Conservation (phyloP, 192 early-diverging fungal genomes). For the Coemansia sp. region DNA sequence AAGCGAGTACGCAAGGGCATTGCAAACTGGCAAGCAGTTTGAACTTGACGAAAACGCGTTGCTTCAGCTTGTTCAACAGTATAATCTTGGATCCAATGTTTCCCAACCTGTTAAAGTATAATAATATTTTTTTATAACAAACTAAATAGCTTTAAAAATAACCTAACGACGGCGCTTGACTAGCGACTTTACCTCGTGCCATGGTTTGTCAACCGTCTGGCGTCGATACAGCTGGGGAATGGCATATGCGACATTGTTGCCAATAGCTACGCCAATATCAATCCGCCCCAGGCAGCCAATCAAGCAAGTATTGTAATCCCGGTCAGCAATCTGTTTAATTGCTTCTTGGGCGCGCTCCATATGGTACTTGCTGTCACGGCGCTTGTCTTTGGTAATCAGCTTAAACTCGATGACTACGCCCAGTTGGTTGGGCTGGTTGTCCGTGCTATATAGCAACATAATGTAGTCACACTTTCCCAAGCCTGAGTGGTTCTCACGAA, state of each 20-base stretch:
- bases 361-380: slow-evolving; percentile 11
- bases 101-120: background rate
- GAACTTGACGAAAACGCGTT: slow-evolving; percentile 13
- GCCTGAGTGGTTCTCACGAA: slow-evolving; percentile 16
- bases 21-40: background rate
- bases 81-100: slow-evolving; percentile 18
- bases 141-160: background rate
- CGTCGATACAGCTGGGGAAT: slow-evolving; percentile 15
- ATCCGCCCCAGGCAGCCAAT: slow-evolving; percentile 34
- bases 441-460: slow-evolving; percentile 17
- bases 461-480: slow-evolving; percentile 15
- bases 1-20: slow-evolving; percentile 12
- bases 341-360: slow-evolving; percentile 12
- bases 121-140: background rate
- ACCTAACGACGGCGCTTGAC: background rate
- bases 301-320: slow-evolving; percentile 24
- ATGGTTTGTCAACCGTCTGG: slow-evolving; percentile 14
- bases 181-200: slow-evolving; percentile 11
- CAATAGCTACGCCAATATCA: slow-evolving; percentile 42
- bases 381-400: slow-evolving; percentile 17
- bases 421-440: slow-evolving; percentile 30
- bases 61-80: slow-evolving; percentile 21
- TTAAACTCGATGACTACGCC: slow-evolving; percentile 39
- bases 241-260: slow-evolving; percentile 23
- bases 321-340: slow-evolving; percentile 16